These are phyloP conservation scores for Phytophthora tubulina DNA, from an alignment of 352 stramenopile genomes.

Conservation along the genomic window DNA sequence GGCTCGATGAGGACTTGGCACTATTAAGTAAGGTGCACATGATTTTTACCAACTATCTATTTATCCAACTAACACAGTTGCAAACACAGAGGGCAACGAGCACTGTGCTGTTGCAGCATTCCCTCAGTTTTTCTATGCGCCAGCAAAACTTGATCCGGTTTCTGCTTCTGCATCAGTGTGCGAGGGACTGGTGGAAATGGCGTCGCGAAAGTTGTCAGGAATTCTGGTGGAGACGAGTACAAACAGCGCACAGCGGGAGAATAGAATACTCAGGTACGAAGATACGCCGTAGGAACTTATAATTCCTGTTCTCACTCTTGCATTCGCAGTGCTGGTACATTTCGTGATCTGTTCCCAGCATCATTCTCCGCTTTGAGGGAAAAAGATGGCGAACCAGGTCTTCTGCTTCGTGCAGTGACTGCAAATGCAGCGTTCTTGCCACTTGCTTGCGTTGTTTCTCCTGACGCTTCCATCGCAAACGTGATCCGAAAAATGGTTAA, in stretches of 20 bases:
- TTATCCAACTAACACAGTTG: slow-evolving; percentile 3
- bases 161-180: slow-evolving; percentile 35
- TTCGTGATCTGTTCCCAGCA: slow-evolving; percentile 44
- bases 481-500: slow-evolving; percentile 60
- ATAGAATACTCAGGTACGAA: slow-evolving; percentile 33
- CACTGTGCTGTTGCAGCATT: slow-evolving; percentile 52
- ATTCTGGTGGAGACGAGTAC: slow-evolving; percentile 36
- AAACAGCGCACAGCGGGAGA: background rate
- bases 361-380: slow-evolving; percentile 28
- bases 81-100: slow-evolving; percentile 44
- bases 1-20: slow-evolving; percentile 66
- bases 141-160: slow-evolving; percentile 36
- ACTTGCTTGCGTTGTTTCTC: slow-evolving; percentile 24
- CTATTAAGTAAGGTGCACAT: slow-evolving; percentile 54
- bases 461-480: slow-evolving; percentile 54
- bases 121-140: slow-evolving; percentile 57
- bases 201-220: slow-evolving; percentile 36
- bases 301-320: background rate
- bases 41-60: background rate
- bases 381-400: slow-evolving; percentile 26
- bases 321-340: slow-evolving; percentile 25
- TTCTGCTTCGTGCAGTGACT: slow-evolving; percentile 43
- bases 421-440: slow-evolving; percentile 26
- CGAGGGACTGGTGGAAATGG: slow-evolving; percentile 53
- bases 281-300: background rate